These are phyloP conservation scores for Penicillium manginii DNA, from an alignment of 495 filamentous ascomycete genomes.

Conservation along the genomic window DNA sequence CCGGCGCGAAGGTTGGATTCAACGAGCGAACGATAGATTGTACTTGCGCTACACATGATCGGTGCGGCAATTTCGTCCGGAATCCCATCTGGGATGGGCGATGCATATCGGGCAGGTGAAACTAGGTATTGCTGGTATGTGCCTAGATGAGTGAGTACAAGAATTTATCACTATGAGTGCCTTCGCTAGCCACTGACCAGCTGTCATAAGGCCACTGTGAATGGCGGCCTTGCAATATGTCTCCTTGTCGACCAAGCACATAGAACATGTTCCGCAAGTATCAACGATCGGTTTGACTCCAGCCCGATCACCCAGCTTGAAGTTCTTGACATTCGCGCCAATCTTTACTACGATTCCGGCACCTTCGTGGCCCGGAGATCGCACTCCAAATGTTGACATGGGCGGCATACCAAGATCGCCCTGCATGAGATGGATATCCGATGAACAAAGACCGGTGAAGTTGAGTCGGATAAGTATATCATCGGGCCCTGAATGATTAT, in stretches of 20 bases:
- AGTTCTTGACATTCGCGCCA: constrained; percentile 53
- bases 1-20: constrained; percentile 60
- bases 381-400: constrained; percentile 51
- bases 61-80: constrained; percentile 62
- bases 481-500: constrained; percentile 39
- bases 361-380: constrained; percentile 60
- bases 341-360: constrained; percentile 59
- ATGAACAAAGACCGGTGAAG: constrained; percentile 51
- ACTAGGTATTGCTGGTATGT: constrained; percentile 74
- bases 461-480: constrained; percentile 53
- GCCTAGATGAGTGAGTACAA: constrained; percentile 31
- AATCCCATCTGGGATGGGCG: constrained; percentile 66
- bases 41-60: constrained; percentile 62
- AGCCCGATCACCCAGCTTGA: constrained; percentile 61
- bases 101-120: constrained; percentile 64
- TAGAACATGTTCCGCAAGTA: constrained; percentile 54
- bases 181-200: constrained; percentile 25
- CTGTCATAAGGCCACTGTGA: constrained; percentile 38
- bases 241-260: constrained; percentile 51
- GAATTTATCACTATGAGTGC: background rate
- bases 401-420: constrained; percentile 47
- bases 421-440: constrained; percentile 54
- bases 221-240: constrained; percentile 41
- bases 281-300: constrained; percentile 61
- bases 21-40: constrained; percentile 55